These are phyloP conservation scores for Hyphopichia homilentoma DNA, from an alignment of 805 yeast species.

Conservation along the genomic window DNA sequence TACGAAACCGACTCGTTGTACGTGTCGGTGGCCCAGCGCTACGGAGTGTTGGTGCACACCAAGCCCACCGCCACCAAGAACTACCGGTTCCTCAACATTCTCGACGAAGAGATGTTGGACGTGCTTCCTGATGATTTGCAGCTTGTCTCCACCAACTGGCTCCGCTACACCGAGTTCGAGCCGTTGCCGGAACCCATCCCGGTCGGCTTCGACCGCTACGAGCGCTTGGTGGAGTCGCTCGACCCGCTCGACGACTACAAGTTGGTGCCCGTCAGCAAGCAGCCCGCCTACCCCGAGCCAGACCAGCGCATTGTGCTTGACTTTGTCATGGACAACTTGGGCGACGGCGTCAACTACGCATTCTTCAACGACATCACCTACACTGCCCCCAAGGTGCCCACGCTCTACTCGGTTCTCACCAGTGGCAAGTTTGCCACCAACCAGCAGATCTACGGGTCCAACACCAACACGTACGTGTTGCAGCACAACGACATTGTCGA, in stretches of 20 bases:
- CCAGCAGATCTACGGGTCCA: slow-evolving; percentile 65
- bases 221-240: slow-evolving; percentile 36
- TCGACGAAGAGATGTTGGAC: slow-evolving; percentile 86
- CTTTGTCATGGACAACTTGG: slow-evolving; percentile 80
- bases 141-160: slow-evolving; percentile 71
- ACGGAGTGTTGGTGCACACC: slow-evolving; percentile 73
- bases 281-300: slow-evolving; percentile 57
- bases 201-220: slow-evolving; percentile 11
- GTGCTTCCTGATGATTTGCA: slow-evolving; percentile 57
- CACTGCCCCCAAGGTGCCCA: slow-evolving; percentile 79
- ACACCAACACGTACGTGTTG: slow-evolving; percentile 73
- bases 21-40: slow-evolving; percentile 90
- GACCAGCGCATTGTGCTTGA: slow-evolving; percentile 67
- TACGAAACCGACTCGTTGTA: slow-evolving; percentile 67
- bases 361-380: slow-evolving; percentile 87
- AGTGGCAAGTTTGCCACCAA: slow-evolving; percentile 60
- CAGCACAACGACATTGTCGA: slow-evolving; percentile 68
- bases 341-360: slow-evolving; percentile 91
- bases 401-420: slow-evolving; percentile 71
- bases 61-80: slow-evolving; percentile 58
- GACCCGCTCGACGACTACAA: slow-evolving; percentile 45
- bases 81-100: slow-evolving; percentile 76
- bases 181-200: slow-evolving; percentile 33
- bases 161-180: slow-evolving; percentile 50
- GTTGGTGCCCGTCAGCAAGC: slow-evolving; percentile 25